Base-by-base conservation (phyloP, 2,329 filamentous ascomycete genomes). In the Microdochium trichocladiopsis region DNA sequence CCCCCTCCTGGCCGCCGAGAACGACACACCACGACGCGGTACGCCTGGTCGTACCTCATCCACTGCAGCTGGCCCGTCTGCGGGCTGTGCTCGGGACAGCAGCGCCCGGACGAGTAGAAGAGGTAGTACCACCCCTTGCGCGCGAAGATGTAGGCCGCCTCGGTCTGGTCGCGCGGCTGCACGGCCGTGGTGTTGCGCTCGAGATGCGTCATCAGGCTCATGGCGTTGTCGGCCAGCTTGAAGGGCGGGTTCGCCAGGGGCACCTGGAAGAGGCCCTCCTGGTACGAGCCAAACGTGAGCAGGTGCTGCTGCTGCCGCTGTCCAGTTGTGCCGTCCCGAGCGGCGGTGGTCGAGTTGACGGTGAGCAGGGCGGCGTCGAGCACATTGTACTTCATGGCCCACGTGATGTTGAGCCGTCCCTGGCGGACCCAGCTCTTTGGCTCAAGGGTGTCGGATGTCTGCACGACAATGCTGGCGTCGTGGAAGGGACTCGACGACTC, bases 121-220 rank as follows among this genome's bases (percentile, higher is more conserved):
- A 59, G 28, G 47, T 59, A 60, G 50, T 57, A 58, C 52, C 52
- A 60, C 3, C 54, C 52, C 36, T 52, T 74, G 50, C 79, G 70
- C 16, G n/a, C 41, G 12, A 56, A 58, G 23, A 58, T 49, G 51
- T 51, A 58, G 2, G 31, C 41, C 1, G 55, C 58, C 53, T 60
- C 58, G 2, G 58, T 59, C 9, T 57, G 57, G 10, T 56, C 56
- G 2, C 62, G 54, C 3, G 16, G 37, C 18, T 61, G 65, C 14
- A 63, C 68, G 53, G 2, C 25, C 25, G 28, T 50, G 51, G 1
- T 24, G 55, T 61, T 62, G 47, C 49, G 28, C 24, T 50, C 50
- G 9, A 53, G 52, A 8, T 51, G 51, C 24, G 23, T 24, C 22
- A 49, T 52, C 10, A 45, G 33, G 22, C 51, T 23, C 23, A 51